These are phyloP conservation scores for Brassica hybrid DNA, from an alignment of 441 rosid genomes.

Conservation along the genomic window DNA sequence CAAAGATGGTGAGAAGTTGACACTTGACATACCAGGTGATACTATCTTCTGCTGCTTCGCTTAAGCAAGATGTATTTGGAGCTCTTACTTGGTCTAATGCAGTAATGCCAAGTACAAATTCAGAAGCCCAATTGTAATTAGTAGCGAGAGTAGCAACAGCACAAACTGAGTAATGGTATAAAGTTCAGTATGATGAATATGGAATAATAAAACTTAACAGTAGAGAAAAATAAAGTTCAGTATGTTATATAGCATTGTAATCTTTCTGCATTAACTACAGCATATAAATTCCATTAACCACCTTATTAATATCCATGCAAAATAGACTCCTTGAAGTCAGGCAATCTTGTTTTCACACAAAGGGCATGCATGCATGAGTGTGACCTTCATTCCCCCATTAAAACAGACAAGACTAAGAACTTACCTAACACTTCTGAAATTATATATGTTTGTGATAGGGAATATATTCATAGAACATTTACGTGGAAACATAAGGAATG, in stretches of 20 bases:
- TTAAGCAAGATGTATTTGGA: conserved; percentile 56
- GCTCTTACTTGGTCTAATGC: conserved; percentile 67
- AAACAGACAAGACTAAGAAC: neutral
- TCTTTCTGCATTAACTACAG: conserved; percentile 2
- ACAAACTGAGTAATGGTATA: conserved; percentile 23
- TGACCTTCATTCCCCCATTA: neutral
- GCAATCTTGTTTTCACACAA: conserved; percentile 37
- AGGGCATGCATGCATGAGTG: conserved; percentile 32
- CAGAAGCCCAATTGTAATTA: conserved; percentile 61
- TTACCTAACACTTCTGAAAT: conserved; percentile 3
- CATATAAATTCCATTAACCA: neutral
- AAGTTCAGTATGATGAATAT: conserved; percentile 15
- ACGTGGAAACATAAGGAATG: too few relatives aligned
- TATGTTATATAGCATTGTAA: neutral
- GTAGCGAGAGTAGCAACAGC: conserved; percentile 31
- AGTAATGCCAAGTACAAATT: conserved; percentile 51
- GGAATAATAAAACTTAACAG: conserved; percentile 30
- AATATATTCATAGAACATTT: neutral
- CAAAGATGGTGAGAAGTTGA: conserved; percentile 50
- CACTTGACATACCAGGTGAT: conserved; percentile 54
- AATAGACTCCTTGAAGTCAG: conserved; percentile 22
- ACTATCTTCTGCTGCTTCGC: conserved; percentile 43
- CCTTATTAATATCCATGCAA: conserved; percentile 19
- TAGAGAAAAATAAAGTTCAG: too few relatives aligned
- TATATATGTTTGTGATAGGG: conserved; percentile 8